These are phyloP conservation scores for Tolypocladium amazonense DNA, from an alignment of 2,329 filamentous ascomycete genomes.

Conservation along the genomic window DNA sequence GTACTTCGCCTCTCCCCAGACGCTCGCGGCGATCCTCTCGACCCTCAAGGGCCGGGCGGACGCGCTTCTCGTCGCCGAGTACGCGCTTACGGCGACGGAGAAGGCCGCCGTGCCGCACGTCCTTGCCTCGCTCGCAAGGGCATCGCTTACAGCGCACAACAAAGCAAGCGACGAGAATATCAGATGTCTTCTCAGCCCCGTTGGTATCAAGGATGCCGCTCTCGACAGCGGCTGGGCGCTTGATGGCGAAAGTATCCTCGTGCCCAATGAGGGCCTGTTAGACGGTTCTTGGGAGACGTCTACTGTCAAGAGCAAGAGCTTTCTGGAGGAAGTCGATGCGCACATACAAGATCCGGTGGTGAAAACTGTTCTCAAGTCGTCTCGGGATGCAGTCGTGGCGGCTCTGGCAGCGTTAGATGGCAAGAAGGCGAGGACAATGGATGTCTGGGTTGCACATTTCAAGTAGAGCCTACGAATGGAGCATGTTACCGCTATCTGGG, in stretches of 20 bases:
- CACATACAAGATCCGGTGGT: conserved; percentile 15
- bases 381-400: conserved; percentile 20
- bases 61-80: conserved; percentile 14
- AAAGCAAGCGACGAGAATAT: conserved; percentile 32
- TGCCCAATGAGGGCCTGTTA: conserved; percentile 24
- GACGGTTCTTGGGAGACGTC: conserved; percentile 8
- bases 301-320: conserved; percentile 15
- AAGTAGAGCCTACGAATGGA: neutral
- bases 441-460: conserved; percentile 24
- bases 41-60: conserved; percentile 10
- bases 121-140: conserved; percentile 35
- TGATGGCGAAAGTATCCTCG: conserved; percentile 22
- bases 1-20: conserved; percentile 35
- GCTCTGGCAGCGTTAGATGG: conserved; percentile 17
- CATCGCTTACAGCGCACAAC: conserved; percentile 30
- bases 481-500: neutral
- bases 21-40: conserved; percentile 12
- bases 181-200: conserved; percentile 31
- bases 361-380: conserved; percentile 14
- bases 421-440: conserved; percentile 26
- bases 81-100: conserved; percentile 21
- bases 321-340: conserved; percentile 21
- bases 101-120: conserved; percentile 35
- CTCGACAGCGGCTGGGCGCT: conserved; percentile 24
- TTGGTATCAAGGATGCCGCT: conserved; percentile 25